Conservation (phyloP, 2,329 filamentous ascomycete genomes). For the Calonectria ilicicola region DNA sequence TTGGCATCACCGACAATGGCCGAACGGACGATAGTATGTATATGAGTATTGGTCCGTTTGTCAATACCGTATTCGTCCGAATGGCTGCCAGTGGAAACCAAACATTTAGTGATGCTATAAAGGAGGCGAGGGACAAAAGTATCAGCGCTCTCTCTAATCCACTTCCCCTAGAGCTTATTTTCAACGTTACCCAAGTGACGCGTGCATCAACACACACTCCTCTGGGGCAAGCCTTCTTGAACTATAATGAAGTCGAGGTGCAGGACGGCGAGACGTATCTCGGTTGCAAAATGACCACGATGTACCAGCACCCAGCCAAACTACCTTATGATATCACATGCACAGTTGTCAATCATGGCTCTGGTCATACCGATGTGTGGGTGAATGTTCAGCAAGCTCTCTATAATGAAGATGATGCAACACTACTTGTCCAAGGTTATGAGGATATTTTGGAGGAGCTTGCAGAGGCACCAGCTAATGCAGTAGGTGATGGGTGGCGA, state of each 20-base stretch:
- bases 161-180: background rate
- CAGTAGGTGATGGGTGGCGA: background rate
- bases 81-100: background rate
- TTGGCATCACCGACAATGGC: background rate
- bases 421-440: background rate
- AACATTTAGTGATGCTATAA: background rate
- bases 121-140: background rate
- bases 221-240: background rate
- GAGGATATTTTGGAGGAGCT: background rate
- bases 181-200: background rate
- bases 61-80: background rate
- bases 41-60: background rate
- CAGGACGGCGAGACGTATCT: background rate
- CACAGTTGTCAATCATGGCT: background rate
- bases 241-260: background rate
- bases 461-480: background rate
- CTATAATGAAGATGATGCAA: background rate
- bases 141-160: background rate
- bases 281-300: slow-evolving; percentile 4
- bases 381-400: background rate
- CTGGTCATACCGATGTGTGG: background rate
- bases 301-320: background rate
- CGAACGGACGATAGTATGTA: background rate
- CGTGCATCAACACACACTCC: background rate
- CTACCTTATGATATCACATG: background rate